phyloP scores from a whole-genome alignment of 805 yeast species.

The Cyberlindnera suaveolens region DNA sequence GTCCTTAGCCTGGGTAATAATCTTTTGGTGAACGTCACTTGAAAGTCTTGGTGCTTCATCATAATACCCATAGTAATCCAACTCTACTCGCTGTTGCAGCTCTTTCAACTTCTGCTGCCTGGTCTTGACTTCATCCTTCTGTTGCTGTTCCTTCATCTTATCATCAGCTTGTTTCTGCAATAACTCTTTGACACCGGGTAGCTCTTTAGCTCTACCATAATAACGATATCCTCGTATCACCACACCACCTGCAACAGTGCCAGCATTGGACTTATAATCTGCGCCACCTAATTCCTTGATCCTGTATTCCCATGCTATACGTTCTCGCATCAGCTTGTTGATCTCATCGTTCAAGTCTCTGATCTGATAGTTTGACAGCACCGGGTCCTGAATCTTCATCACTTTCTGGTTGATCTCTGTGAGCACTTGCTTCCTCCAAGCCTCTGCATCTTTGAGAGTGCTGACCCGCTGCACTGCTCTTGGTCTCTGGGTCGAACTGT shows the following conservation, averaged over 20 bases:
- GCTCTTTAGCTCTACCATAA: constrained; percentile 78
- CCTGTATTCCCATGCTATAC: constrained; percentile 72
- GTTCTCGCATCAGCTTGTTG: constrained; percentile 61
- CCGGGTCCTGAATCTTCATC: constrained; percentile 56
- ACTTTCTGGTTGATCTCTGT: constrained; percentile 58
- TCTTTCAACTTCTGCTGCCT: constrained; percentile 21
- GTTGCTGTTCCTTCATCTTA: constrained; percentile 13
- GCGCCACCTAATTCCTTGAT: constrained; percentile 70
- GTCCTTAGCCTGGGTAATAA: not conserved
- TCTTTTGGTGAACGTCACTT: not conserved
- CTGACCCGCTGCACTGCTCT: constrained; percentile 46
- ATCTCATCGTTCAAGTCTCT: constrained; percentile 71
- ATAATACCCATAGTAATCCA: constrained; percentile 39
- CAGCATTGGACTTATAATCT: constrained; percentile 37
- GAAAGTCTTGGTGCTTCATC: constrained; percentile 13
- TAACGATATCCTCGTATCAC: constrained; percentile 36
- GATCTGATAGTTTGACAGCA: constrained; percentile 52
- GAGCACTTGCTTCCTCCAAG: constrained; percentile 57
- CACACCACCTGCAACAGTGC: constrained; percentile 16
- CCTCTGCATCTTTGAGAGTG: constrained; percentile 58
- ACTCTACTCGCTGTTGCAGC: constrained; percentile 24
- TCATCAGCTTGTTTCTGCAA: constrained; percentile 30
- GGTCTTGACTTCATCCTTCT: constrained; percentile 13
- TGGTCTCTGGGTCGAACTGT: constrained; percentile 55
- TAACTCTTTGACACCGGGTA: constrained; percentile 61